Evolutionary conservation across 345 rosid genomes (phyloP).

Genomic region (Populus euphratica): DNA sequence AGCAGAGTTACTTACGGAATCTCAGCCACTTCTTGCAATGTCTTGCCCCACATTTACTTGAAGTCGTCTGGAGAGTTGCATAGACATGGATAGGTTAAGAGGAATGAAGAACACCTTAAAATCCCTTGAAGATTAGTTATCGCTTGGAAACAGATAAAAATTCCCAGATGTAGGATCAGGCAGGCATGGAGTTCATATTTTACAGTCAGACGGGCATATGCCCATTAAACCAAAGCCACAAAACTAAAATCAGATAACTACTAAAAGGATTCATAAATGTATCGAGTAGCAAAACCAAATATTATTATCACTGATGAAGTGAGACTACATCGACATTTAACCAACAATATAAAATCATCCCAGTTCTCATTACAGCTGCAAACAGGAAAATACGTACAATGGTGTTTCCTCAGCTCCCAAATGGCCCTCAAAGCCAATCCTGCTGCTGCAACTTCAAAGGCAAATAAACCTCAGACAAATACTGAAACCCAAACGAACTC

Average conservation of each 20-base stretch:
- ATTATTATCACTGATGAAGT: neutral
- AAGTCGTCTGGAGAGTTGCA: no score
- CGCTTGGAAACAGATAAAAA: neutral
- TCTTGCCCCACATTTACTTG: no score
- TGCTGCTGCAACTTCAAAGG: constrained; percentile 96
- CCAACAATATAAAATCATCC: neutral
- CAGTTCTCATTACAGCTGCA: neutral
- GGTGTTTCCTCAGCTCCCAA: neutral
- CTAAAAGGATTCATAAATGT: neutral
- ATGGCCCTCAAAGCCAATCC: constrained; percentile 69
- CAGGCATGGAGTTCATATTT: neutral
- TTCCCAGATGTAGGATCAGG: neutral
- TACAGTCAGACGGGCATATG: neutral
- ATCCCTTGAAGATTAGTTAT: neutral
- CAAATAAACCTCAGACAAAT: constrained; percentile 90
- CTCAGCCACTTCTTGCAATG: no score
- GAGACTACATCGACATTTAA: neutral
- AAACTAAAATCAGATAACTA: neutral
- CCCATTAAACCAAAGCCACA: neutral
- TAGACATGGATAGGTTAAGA: neutral
- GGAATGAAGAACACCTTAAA: neutral
- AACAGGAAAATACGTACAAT: neutral
- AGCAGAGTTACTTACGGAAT: no score
- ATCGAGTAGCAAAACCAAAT: neutral
- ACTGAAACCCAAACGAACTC: constrained; percentile 95